These are phyloP conservation scores for Cicer yamashitae DNA, from an alignment of 306 rosid species.

Conservation along the genomic window DNA sequence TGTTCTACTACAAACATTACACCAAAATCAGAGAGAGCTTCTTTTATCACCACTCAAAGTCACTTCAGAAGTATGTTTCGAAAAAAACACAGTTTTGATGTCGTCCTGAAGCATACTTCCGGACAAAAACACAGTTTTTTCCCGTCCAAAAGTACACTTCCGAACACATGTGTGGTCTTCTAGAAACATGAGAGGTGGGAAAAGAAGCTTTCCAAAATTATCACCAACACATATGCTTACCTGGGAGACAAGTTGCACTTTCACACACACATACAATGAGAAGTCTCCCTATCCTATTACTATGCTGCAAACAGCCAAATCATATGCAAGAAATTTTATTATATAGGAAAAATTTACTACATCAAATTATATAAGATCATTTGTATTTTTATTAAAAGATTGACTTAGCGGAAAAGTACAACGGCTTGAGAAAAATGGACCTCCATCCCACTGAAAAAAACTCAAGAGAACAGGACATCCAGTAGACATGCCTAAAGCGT, in stretches of 20 bases:
- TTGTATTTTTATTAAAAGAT: slow-evolving; percentile 16
- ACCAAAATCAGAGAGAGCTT: not conserved
- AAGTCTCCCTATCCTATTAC: not conserved
- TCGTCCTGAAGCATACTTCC: no score
- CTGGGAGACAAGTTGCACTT: not conserved
- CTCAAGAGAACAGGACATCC: slow-evolving; percentile 6
- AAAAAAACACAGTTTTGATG: no score
- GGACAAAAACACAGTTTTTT: no score
- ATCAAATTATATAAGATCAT: slow-evolving; percentile 22
- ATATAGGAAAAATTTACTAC: slow-evolving; percentile 27
- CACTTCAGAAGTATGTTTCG: no score
- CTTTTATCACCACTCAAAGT: no score
- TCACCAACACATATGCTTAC: slow-evolving; percentile 2
- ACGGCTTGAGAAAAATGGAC: slow-evolving; percentile 21
- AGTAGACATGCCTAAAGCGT: slow-evolving; percentile 31
- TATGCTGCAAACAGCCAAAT: not conserved
- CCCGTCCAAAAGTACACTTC: no score
- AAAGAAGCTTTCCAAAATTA: not conserved
- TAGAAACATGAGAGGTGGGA: no score
- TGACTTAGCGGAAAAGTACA: slow-evolving; percentile 3
- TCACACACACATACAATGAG: not conserved
- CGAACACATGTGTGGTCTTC: no score
- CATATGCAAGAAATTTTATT: slow-evolving; percentile 24
- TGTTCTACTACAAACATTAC: slow-evolving; percentile 6
- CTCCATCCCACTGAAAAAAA: slow-evolving; percentile 36